Evolutionary conservation across 257 asterid species (phyloP), one percentile per base, ranked within the genome.

Genomic region (Solanum paucissectum): DNA sequence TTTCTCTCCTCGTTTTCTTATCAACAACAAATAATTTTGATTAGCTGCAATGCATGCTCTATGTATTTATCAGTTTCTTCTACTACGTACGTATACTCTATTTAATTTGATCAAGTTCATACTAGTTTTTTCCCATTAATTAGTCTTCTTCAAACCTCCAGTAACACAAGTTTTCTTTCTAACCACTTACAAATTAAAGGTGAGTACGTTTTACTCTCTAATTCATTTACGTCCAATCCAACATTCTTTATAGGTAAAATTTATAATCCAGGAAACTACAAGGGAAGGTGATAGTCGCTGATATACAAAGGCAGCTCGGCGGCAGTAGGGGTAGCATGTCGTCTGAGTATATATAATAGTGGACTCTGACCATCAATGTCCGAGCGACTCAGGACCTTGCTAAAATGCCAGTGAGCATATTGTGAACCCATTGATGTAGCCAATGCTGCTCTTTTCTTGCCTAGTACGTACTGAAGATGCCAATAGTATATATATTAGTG

Each of bases 271-370:
- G 98, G 86, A 97, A 92, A 89, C 72, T 97, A 52, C 92, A 94
- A 92, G 98, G 98, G 60, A 95, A 92, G 86, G 98, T 97, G 25
- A 92, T 96, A 37, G 85, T 96, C 1, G 96, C 98, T n/a, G 98
- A 96, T 33, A 90, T 94, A 58, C 89, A 94, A 42, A 64, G 62
- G 29, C 89, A 91, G 2, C 79, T 87, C 21, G 98, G 98, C 93
- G 25, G 95, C 98, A 55, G 52, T 33, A 75, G 83, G 83, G 83
- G 85, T 97, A 8, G 94, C 98, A 4, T 95, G 98, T 83, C 95
- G 98, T 83, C 95, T 89, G 4, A 92, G 93, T 90, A 89, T 29
- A 29, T 29, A 29, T 29, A 29, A 29, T 97, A 42, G 91, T 83
- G 3, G 96, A 95, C 85, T 95, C 95, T 6, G 96, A 97, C 90